A percentile compares a stretch with the other conserved stretches of the same genome.
phyloP scores from a whole-genome alignment of 2,329 filamentous ascomycete genomes.

The Penicillium frequentans region DNA sequence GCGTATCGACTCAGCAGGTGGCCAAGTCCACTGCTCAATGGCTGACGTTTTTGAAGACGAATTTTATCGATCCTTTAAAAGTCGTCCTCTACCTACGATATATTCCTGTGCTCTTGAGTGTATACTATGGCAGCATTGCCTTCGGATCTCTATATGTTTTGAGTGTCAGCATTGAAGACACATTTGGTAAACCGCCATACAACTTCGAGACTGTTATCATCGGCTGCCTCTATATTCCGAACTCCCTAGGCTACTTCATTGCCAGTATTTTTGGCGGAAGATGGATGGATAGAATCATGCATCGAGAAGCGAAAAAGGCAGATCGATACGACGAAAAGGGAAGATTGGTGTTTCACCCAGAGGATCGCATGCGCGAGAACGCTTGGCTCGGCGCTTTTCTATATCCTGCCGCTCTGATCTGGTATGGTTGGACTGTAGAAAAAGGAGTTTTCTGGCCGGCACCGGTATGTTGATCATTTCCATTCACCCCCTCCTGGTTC shows the following conservation, averaged over 20 bases:
- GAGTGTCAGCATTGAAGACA: slow-evolving; percentile 73
- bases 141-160: slow-evolving; percentile 75
- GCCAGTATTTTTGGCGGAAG: slow-evolving; percentile 68
- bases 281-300: slow-evolving; percentile 83
- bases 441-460: slow-evolving; percentile 65
- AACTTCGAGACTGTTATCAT: slow-evolving; percentile 66
- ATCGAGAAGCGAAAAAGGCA: slow-evolving; percentile 68
- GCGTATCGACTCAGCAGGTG: slow-evolving; percentile 63
- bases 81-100: slow-evolving; percentile 72
- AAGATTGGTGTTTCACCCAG: slow-evolving; percentile 67
- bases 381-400: slow-evolving; percentile 71
- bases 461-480: slow-evolving; percentile 37
- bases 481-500: not conserved
- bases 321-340: slow-evolving; percentile 68
- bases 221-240: slow-evolving; percentile 75
- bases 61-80: slow-evolving; percentile 70
- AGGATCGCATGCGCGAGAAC: slow-evolving; percentile 82
- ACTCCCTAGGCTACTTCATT: slow-evolving; percentile 69
- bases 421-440: slow-evolving; percentile 74
- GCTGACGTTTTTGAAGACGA: slow-evolving; percentile 56
- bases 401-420: slow-evolving; percentile 69
- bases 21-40: slow-evolving; percentile 58
- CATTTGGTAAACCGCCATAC: slow-evolving; percentile 68
- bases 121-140: slow-evolving; percentile 71
- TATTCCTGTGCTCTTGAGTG: slow-evolving; percentile 70